Base-by-base conservation (phyloP, 2,329 filamentous ascomycete genomes). In the Penicillium hesseltinei region DNA sequence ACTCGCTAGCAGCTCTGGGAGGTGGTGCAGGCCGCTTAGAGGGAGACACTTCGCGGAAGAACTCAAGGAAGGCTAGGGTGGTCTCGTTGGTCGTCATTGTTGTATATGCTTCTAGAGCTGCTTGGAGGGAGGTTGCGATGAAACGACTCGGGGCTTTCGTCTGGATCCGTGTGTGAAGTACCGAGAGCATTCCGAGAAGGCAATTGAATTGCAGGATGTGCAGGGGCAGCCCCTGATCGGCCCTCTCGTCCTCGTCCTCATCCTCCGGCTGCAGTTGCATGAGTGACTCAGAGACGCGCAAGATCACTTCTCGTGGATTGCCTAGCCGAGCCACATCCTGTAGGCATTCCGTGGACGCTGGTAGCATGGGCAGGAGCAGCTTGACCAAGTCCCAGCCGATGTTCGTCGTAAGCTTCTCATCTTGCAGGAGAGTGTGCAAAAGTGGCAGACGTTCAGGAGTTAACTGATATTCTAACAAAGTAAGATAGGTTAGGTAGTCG, bases 381-480 rank as follows among this genome's bases (percentile, higher is more conserved):
- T 86, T 82, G 6, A 88, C 81, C 42, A 88, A 71, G 69, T 88
- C 85, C 85, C 85, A 88, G 58, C 85, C 85, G 65, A 88, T 88
- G 62, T 86, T 85, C 44, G 78, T 79, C 4, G 84, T 86, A 36
- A 88, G 71, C 46, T 78, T 81, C 59, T 82, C 78, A 77, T 87
- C 84, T 68, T 86, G 83, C 15, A 88, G 75, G 21, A 87, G 76
- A 36, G 78, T 74, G 65, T 85, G 84, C 25, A 88, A 75, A 2
- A 80, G 76, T 0, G 84, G 83, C 21, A 88, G 73, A 52, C 81
- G 84, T 54, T 82, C 79, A 36, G 78, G 76, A 8, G 79, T 85
- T 48, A 88, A 75, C 65, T 87, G 85, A 72, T 87, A 86, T 66
- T 88, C 85, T 51, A 88, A 72, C 43, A 88, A 77, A 15, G 85